Evolutionary conservation across 139 green algal genomes (phyloP).

Genomic region (Picochlorum sp.): DNA sequence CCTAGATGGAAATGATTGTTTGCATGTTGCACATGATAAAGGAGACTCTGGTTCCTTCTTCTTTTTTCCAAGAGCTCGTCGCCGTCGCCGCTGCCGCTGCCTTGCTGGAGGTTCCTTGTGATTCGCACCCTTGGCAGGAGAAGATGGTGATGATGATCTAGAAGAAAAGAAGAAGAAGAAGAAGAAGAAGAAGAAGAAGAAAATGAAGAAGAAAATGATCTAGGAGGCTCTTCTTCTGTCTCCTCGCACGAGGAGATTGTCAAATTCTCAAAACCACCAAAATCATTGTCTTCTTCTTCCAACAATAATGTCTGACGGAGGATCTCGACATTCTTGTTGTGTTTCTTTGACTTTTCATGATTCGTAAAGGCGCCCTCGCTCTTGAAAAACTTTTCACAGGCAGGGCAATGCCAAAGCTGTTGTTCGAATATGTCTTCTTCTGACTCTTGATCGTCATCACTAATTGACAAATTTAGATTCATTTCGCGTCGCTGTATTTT

Average conservation of each 20-base stretch:
- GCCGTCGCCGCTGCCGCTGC: background rate
- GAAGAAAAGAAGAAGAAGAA: no score
- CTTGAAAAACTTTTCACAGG: constrained; percentile 88
- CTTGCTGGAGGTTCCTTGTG: background rate
- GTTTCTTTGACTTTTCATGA: constrained; percentile 79
- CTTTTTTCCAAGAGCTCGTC: background rate
- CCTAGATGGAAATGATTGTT: no score
- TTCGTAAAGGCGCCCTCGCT: constrained; percentile 70
- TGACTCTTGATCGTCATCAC: constrained; percentile 6
- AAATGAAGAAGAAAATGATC: no score
- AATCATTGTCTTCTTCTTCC: background rate
- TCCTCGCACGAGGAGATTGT: background rate
- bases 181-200: no score
- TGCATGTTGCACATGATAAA: no score
- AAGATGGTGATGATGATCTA: no score
- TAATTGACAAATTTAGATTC: constrained; percentile 12
- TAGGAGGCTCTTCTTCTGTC: no score
- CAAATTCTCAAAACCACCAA: background rate
- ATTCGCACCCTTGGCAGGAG: no score
- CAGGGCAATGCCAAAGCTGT: constrained; percentile 64
- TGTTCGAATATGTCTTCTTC: constrained; percentile 28
- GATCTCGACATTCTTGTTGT: constrained; percentile 42
- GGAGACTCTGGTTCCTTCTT: constrained; percentile 6
- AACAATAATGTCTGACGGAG: background rate
- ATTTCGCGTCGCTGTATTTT: constrained; percentile 38